A percentile compares a stretch with the other conserved stretches of the same genome.
Conservation (phyloP, 2,329 filamentous ascomycete species). For the Fusarium begoniae region DNA sequence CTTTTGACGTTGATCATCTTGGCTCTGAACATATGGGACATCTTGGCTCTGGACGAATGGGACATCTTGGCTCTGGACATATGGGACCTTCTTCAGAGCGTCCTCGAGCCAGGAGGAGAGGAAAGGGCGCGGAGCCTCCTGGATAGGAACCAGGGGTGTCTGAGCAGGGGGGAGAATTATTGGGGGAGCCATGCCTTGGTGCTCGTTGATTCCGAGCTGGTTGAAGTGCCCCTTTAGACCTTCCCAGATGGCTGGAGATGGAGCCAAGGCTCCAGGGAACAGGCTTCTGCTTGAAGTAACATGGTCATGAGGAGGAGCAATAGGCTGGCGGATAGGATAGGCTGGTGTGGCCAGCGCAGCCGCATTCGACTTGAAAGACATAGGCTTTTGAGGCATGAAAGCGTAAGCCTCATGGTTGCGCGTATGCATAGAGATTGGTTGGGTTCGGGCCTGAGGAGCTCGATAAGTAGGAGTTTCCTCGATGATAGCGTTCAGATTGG, state of each 20-base stretch:
- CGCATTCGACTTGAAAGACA: background rate
- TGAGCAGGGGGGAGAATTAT: background rate
- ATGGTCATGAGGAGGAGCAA: background rate
- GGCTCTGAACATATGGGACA: background rate
- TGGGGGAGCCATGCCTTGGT: background rate
- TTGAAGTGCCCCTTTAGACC: slow-evolving; percentile 7
- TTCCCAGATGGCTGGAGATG: slow-evolving; percentile 22
- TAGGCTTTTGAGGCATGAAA: background rate
- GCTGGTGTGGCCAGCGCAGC: background rate
- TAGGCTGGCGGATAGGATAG: slow-evolving; percentile 12
- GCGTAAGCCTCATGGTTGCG: background rate
- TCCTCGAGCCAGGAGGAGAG: slow-evolving; percentile 1
- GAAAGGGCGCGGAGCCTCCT: background rate
- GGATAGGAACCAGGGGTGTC: background rate
- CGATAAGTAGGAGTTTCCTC: background rate
- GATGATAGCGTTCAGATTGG: background rate
- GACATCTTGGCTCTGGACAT: background rate
- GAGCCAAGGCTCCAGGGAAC: slow-evolving; percentile 6
- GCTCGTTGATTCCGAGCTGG: background rate
- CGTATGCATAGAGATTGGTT: background rate
- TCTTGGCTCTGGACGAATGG: background rate
- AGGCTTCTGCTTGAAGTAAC: background rate
- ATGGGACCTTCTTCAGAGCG: background rate
- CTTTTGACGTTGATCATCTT: background rate
- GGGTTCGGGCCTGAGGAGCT: background rate